Base-by-base conservation (phyloP, 139 green algal genomes). In the Coelastrella sp. region DNA sequence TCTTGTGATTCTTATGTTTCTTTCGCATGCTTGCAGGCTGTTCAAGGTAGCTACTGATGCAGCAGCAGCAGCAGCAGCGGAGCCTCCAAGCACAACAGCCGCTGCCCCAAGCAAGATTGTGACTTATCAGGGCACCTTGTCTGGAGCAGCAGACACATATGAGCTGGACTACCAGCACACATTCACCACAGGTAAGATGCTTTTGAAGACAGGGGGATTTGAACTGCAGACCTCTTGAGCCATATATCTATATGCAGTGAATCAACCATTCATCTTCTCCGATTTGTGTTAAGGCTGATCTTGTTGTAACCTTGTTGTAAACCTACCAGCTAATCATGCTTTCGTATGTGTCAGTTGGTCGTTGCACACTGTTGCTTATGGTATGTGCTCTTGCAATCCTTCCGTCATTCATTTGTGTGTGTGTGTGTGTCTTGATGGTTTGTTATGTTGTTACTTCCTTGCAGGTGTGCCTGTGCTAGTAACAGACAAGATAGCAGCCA, bases 401-500 rank as follows among this genome's bases (percentile, higher is more conserved):
- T 6, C 60, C 25, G 19, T 7, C 60, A 41, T 4, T 41, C n/a
- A 38, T 69, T 38, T 63, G n/a, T 27, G 19, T 38, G 6, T 21
- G 45, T 40, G 62, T 43, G 5, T 69, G 30, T 15, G 25, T 0
- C 45, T 80, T 19, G 27, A 17, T 38, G 8, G 35, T 38, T 45
- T 80, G 62, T 37, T 51, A 43, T 71, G 62, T 30, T 69, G 43
- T 23, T 38, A 23, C 21, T 71, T 45, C 6, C 37, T 62, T 50
- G 34, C 69, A 66, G 72, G 59, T 45, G 21, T 38, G 15, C 93
- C 94, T 38, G 94, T 95, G 68, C 90, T 94, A 34, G 97, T 99
- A 50, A 96, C 95, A 88, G 96, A 93, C 67, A 98, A 97, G 89
- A 98, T 95, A 38, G 96, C 95, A 2, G 92, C 96, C 27, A 98